Evolutionary conservation across 2,329 filamentous ascomycete genomes (phyloP).

Genomic region (Penicillium aurantiogriseum): DNA sequence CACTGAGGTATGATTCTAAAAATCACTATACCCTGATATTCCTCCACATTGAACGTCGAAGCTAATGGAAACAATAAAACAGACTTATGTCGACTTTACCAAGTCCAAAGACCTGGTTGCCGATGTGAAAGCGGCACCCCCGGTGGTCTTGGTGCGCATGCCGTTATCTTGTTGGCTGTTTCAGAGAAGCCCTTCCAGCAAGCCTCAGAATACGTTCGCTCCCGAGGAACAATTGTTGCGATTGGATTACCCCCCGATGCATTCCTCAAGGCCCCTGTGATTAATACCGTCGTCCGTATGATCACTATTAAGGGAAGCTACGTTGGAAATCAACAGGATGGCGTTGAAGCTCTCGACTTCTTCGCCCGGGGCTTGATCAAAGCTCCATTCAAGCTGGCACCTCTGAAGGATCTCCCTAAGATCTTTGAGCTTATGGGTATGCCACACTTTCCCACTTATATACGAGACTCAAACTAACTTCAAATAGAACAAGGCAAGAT

Average conservation of each 20-base stretch:
- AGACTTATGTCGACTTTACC: slow-evolving; percentile 72
- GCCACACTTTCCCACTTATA: not conserved
- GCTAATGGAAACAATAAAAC: not conserved
- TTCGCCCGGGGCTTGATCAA: slow-evolving; percentile 76
- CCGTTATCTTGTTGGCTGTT: slow-evolving; percentile 78
- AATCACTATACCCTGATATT: too few species aligned
- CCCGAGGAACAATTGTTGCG: slow-evolving; percentile 76
- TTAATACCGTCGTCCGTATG: slow-evolving; percentile 82
- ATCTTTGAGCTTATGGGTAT: slow-evolving; percentile 68
- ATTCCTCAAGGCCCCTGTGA: slow-evolving; percentile 71
- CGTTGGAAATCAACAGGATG: slow-evolving; percentile 84
- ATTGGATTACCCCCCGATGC: slow-evolving; percentile 81
- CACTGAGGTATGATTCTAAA: slow-evolving; percentile 46
- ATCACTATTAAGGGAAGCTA: slow-evolving; percentile 86
- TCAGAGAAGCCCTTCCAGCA: slow-evolving; percentile 91
- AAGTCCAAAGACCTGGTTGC: slow-evolving; percentile 71
- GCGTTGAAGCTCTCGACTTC: slow-evolving; percentile 84
- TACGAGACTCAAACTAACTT: not conserved
- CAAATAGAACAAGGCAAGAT: slow-evolving; percentile 17
- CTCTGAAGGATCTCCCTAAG: slow-evolving; percentile 71
- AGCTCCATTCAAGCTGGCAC: slow-evolving; percentile 77
- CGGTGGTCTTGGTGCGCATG: slow-evolving; percentile 70
- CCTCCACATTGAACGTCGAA: not conserved
- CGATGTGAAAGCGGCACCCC: slow-evolving; percentile 76
- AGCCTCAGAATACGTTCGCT: slow-evolving; percentile 78